Base-by-base conservation (phyloP, 1,139 yeast genomes). In the Casaregolazyma suthepensis region DNA sequence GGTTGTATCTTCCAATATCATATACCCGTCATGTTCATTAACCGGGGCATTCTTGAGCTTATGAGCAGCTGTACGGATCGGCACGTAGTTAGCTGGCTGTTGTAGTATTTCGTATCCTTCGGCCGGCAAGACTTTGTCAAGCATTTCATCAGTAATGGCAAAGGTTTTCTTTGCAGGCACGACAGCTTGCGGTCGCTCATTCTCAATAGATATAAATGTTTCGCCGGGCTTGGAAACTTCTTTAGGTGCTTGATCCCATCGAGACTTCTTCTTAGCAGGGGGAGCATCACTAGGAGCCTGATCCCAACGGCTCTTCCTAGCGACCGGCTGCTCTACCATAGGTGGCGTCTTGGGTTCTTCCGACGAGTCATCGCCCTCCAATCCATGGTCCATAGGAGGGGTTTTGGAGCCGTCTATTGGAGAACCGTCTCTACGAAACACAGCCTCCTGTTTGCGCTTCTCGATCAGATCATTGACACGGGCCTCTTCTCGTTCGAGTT, bases 51-150 rank as follows among this genome's bases (percentile, higher is more conserved):
- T 49, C 51, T 50, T n/a, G 42, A 46, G 45, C 58, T 67, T 50
- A 60, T 67, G 47, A 56, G 58, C 61, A 2, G 58, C 57, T 4
- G 61, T 60, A 37, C 64, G 57, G 23, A 62, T 55, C 10, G 77
- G 82, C 37, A 67, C 66, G 61, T 74, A 81, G 37, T 72, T 76
- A 5, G 69, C 66, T 0, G 90, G 88, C 0, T 77, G 76, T 1
- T 70, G 65, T 0, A 79, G 70, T 43, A 75, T 70, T 40, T 66
- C 70, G 59, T 79, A 84, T 0, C 85, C 87, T 9, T 65, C 68
- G 1, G 67, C 58, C 0, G 89, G 90, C 38, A 85, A 68, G 6
- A 84, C 65, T 52, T 71, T 69, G 55, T 81, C 78, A 13, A 84
- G 69, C 22, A 76, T 71, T 26, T 72, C 78, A 57, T 78, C 79